Conservation (phyloP, 768 basidiomycete genomes). For the Ephemerocybe angulata region DNA sequence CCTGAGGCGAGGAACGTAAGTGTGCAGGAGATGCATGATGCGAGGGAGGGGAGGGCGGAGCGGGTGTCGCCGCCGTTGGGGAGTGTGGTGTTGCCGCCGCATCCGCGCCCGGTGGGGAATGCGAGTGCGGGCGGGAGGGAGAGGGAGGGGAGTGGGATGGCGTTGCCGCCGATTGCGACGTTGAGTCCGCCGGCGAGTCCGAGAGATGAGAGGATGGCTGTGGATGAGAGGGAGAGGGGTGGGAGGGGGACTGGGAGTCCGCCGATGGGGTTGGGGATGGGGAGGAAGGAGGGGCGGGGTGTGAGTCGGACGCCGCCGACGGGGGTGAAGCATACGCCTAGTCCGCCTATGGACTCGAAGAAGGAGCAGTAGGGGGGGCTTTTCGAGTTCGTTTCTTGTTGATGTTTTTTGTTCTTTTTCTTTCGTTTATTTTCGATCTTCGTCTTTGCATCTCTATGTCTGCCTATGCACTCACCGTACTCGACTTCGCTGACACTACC, state of each 20-base stretch:
- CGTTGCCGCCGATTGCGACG: conserved; percentile 69
- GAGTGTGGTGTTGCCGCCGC: conserved; percentile 55
- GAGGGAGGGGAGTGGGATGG: conserved; percentile 26
- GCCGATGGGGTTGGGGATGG: conserved; percentile 43
- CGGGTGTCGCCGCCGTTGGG: conserved; percentile 50
- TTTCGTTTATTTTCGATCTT: neutral
- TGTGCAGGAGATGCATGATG: conserved; percentile 41
- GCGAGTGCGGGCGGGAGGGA: neutral
- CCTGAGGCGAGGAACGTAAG: conserved; percentile 56
- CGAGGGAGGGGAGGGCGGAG: neutral
- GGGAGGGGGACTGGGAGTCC: conserved; percentile 46
- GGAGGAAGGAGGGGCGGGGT: conserved; percentile 39
- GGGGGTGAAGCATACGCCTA: conserved; percentile 52
- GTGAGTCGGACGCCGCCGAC: conserved; percentile 47
- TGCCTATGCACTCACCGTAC: too few species aligned
- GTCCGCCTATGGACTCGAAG: conserved; percentile 50
- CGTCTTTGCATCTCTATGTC: neutral
- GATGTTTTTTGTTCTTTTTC: neutral
- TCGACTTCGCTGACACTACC: too few species aligned
- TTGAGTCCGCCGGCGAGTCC: conserved; percentile 60
- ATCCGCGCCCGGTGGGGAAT: conserved; percentile 65
- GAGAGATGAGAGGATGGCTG: conserved; percentile 53
- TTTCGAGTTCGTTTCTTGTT: neutral
- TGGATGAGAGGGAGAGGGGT: conserved; percentile 38
- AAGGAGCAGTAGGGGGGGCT: conserved; percentile 15